Conservation (phyloP, 2,329 filamentous ascomycete genomes). For the Phyllosticta paracitricarpa region DNA sequence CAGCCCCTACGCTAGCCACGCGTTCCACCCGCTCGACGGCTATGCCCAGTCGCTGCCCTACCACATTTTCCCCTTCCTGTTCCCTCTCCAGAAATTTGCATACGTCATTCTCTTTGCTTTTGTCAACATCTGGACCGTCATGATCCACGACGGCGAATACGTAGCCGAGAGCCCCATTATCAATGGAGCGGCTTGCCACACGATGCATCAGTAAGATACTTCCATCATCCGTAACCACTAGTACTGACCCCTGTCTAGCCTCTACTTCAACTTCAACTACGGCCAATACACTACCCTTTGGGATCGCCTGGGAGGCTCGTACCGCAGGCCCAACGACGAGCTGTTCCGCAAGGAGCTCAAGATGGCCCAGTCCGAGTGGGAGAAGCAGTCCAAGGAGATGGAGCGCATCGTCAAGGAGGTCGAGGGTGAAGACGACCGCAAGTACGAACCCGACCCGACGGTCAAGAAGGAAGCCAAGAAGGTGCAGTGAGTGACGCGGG, state of each 20-base stretch:
- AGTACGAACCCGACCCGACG: slow-evolving; percentile 26
- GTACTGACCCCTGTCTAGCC: slow-evolving; percentile 3
- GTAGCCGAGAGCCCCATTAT: slow-evolving; percentile 81
- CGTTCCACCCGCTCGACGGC: slow-evolving; percentile 90
- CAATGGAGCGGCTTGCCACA: slow-evolving; percentile 92
- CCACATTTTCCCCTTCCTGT: slow-evolving; percentile 85
- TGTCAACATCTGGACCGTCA: slow-evolving; percentile 93
- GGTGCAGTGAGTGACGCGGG: slow-evolving; percentile 18
- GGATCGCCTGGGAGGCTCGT: slow-evolving; percentile 80
- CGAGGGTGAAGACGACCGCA: slow-evolving; percentile 44
- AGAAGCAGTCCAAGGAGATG: slow-evolving; percentile 65
- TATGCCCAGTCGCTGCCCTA: slow-evolving; percentile 84
- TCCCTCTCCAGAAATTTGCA: slow-evolving; percentile 84
- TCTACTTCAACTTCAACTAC: slow-evolving; percentile 76
- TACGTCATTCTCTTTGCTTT: slow-evolving; percentile 81
- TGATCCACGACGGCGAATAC: slow-evolving; percentile 95
- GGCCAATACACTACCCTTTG: slow-evolving; percentile 90
- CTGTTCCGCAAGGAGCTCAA: slow-evolving; percentile 78
- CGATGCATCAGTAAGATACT: slow-evolving; percentile 62
- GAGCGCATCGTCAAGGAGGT: slow-evolving; percentile 68
- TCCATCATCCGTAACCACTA: slow-evolving; percentile 36
- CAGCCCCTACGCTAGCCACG: slow-evolving; percentile 82
- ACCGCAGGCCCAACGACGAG: slow-evolving; percentile 74
- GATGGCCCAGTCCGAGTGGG: slow-evolving; percentile 73
- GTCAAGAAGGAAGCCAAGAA: slow-evolving; percentile 28